Evolutionary conservation across 768 basidiomycete species (phyloP).

Genomic region (Boletus reticuloceps): DNA sequence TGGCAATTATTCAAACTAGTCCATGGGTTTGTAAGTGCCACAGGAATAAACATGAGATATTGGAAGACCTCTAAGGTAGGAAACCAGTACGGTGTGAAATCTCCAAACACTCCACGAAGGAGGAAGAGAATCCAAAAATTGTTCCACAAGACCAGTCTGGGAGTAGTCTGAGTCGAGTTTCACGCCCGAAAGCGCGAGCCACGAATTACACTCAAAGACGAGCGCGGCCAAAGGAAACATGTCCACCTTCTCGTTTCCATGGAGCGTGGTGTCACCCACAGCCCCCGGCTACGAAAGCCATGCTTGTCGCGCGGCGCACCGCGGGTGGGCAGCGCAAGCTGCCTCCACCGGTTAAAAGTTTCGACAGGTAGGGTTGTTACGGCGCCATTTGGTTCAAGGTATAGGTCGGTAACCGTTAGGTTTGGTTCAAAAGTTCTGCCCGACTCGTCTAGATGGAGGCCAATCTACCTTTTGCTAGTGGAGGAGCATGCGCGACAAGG

Average conservation of each 20-base stretch:
- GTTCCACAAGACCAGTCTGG: slow-evolving; percentile 17
- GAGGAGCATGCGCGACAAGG: slow-evolving; percentile 5
- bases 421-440: no score
- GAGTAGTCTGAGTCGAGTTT: slow-evolving; percentile 28
- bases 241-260: slow-evolving; percentile 19
- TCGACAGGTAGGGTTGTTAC: no score
- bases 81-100: no score
- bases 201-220: slow-evolving; percentile 25
- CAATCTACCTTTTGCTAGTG: background rate
- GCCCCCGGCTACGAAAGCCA: background rate
- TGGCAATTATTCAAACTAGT: no score
- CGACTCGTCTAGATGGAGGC: background rate
- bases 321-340: background rate
- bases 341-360: background rate
- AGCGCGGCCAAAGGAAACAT: background rate
- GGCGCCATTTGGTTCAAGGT: no score
- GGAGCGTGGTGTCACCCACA: background rate
- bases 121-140: slow-evolving; percentile 15
- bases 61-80: no score
- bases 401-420: no score
- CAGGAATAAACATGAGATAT: no score
- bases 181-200: slow-evolving; percentile 18
- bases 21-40: no score
- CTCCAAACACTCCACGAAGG: slow-evolving; percentile 13
- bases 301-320: background rate